A percentile compares a stretch with the other conserved stretches of the same genome.
phyloP scores from a whole-genome alignment of 441 rosid genomes.

The Gossypium trilobum region DNA sequence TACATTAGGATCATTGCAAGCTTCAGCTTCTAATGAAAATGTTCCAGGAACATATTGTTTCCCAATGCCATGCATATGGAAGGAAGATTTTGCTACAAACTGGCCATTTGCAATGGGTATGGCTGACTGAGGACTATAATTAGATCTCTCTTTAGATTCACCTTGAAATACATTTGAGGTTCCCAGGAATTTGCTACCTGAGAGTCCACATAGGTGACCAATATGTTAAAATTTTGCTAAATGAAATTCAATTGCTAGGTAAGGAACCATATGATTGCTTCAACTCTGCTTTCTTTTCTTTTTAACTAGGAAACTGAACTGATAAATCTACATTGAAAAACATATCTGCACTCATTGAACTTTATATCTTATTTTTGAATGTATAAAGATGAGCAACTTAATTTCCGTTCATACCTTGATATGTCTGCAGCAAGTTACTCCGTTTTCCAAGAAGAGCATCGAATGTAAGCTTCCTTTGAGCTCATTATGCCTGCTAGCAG shows the following conservation, averaged over 20 bases:
- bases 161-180: slow-evolving; percentile 18
- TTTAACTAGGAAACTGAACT: too few species aligned
- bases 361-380: too few species aligned
- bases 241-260: not conserved
- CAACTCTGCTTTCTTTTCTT: too few species aligned
- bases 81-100: slow-evolving; percentile 25
- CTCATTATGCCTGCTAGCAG: slow-evolving; percentile 75
- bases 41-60: not conserved
- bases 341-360: not conserved
- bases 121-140: slow-evolving; percentile 16
- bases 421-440: slow-evolving; percentile 32
- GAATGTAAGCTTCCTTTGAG: slow-evolving; percentile 64
- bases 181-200: slow-evolving; percentile 23
- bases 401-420: slow-evolving; percentile 27
- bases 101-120: slow-evolving; percentile 23
- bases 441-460: slow-evolving; percentile 24
- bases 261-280: too few species aligned
- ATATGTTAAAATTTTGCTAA: not conserved
- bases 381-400: not conserved
- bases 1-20: slow-evolving; percentile 19
- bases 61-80: slow-evolving; percentile 23
- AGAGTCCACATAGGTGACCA: slow-evolving; percentile 17
- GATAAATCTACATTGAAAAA: not conserved
- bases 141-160: slow-evolving; percentile 24
- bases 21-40: slow-evolving; percentile 24